Percentiles rank a stretch among this genome's conserved stretches.
These are phyloP conservation scores for Botryotinia narcissicola DNA, from an alignment of 2,329 filamentous ascomycete species.

Conservation along the genomic window DNA sequence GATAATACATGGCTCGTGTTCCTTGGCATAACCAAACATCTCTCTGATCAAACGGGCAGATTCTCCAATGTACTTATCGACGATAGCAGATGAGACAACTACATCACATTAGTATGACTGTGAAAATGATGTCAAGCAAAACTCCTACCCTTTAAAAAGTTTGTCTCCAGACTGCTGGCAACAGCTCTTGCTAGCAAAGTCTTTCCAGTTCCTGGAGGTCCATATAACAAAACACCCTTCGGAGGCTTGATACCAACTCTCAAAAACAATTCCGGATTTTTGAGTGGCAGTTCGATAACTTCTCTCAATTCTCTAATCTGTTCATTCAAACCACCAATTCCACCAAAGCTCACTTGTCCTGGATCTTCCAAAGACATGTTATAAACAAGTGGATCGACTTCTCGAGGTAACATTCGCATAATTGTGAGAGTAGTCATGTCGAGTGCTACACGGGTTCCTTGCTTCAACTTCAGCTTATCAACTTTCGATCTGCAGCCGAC, in stretches of 20 bases:
- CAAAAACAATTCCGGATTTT: constrained; percentile 97
- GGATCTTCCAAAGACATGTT: constrained; percentile 99
- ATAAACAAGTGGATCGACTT: constrained; percentile 98
- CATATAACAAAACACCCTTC: constrained; percentile 94
- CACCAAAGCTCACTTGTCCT: constrained; percentile 94
- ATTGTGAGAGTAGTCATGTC: constrained; percentile 99
- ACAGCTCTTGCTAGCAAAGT: constrained; percentile 92
- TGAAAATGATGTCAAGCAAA: background rate
- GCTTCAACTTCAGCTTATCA: constrained; percentile 95
- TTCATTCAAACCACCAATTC: constrained; percentile 96
- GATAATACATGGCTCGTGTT: constrained; percentile 99
- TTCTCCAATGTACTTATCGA: constrained; percentile 99
- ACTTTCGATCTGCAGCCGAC: constrained; percentile 98
- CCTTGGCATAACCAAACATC: constrained; percentile 99
- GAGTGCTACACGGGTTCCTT: constrained; percentile 93
- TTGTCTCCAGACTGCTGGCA: constrained; percentile 93
- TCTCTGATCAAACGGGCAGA: constrained; percentile 95
- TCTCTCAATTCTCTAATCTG: constrained; percentile 97
- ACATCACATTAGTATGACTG: constrained; percentile 26
- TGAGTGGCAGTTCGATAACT: constrained; percentile 95
- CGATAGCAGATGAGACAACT: constrained; percentile 98
- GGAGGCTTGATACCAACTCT: constrained; percentile 98
- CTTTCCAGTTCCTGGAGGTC: constrained; percentile 95
- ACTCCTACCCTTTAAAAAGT: constrained; percentile 85
- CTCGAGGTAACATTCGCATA: constrained; percentile 98